Conservation (phyloP, 495 filamentous ascomycete genomes). For the Cercophora samala region DNA sequence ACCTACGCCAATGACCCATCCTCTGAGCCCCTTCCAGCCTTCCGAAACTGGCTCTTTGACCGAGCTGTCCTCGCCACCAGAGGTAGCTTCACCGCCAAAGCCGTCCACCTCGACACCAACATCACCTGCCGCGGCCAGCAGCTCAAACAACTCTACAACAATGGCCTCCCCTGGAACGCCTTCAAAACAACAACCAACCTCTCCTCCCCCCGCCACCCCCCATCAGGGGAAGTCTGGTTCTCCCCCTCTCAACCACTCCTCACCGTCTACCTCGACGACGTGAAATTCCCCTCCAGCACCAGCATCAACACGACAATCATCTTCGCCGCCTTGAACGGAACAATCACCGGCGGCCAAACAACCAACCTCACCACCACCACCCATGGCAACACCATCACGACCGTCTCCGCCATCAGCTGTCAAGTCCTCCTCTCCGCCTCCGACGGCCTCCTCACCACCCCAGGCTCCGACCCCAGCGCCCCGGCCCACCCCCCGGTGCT, state of each 20-base stretch:
- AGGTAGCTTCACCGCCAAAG: slow-evolving; percentile 26
- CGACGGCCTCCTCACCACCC: slow-evolving; percentile 24
- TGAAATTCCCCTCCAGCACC: slow-evolving; percentile 21
- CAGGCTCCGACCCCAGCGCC: neutral
- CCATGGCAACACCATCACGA: slow-evolving; percentile 23
- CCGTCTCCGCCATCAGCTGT: slow-evolving; percentile 27
- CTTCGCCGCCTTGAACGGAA: slow-evolving; percentile 34
- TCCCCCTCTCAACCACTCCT: slow-evolving; percentile 23
- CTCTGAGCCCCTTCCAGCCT: slow-evolving; percentile 29
- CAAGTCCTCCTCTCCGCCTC: slow-evolving; percentile 23
- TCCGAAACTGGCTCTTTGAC: slow-evolving; percentile 33
- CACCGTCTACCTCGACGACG: slow-evolving; percentile 28
- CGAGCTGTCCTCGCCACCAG: slow-evolving; percentile 18
- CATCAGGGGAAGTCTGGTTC: slow-evolving; percentile 27
- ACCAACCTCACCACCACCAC: slow-evolving; percentile 12
- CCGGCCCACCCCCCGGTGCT: neutral
- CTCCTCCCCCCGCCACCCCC: slow-evolving; percentile 15
- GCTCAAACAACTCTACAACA: slow-evolving; percentile 22
- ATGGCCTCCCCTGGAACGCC: slow-evolving; percentile 24
- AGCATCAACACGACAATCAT: slow-evolving; percentile 28
- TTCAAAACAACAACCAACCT: slow-evolving; percentile 29
- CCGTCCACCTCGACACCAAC: slow-evolving; percentile 24
- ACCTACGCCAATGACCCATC: slow-evolving; percentile 27
- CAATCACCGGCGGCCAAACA: slow-evolving; percentile 25
- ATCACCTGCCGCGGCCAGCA: slow-evolving; percentile 24